These are phyloP conservation scores for Candida lessepsii DNA, from an alignment of 805 yeast species.

Conservation along the genomic window DNA sequence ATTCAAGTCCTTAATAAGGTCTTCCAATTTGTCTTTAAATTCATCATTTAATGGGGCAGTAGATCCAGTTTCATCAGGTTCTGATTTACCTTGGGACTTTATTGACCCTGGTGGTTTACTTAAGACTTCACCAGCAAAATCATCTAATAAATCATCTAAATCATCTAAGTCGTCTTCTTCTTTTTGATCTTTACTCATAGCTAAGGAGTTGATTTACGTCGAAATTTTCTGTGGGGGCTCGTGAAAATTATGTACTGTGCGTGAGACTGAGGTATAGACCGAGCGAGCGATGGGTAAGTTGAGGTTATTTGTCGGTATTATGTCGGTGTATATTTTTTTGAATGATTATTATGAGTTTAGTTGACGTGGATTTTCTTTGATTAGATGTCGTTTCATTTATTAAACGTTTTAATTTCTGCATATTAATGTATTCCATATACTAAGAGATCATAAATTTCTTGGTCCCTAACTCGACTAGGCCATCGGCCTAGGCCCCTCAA, in stretches of 20 bases:
- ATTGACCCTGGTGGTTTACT: conserved; percentile 59
- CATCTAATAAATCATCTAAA: conserved; percentile 82
- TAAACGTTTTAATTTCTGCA: no score
- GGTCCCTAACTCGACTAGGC: no score
- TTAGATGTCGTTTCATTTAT: no score
- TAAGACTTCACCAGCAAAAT: conserved; percentile 70
- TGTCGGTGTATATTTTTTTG: no score
- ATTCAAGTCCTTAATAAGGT: conserved; percentile 46
- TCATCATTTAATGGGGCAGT: conserved; percentile 29
- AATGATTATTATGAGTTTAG: no score
- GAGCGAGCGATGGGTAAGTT: background rate
- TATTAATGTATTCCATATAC: no score
- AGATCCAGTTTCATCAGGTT: conserved; percentile 27
- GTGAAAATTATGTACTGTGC: background rate
- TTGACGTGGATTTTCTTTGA: no score
- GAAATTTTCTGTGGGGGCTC: conserved; percentile 6
- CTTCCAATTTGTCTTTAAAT: conserved; percentile 34
- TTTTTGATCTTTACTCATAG: conserved; percentile 1
- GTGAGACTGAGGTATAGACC: no score
- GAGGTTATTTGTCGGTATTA: no score
- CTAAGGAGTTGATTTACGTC: no score
- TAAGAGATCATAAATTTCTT: no score
- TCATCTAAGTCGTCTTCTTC: conserved; percentile 62
- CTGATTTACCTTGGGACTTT: conserved; percentile 21
- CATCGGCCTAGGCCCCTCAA: no score